Evolutionary conservation across 2,329 filamentous ascomycete species (phyloP).

Genomic region (Macrophomina pseudophaseolina): DNA sequence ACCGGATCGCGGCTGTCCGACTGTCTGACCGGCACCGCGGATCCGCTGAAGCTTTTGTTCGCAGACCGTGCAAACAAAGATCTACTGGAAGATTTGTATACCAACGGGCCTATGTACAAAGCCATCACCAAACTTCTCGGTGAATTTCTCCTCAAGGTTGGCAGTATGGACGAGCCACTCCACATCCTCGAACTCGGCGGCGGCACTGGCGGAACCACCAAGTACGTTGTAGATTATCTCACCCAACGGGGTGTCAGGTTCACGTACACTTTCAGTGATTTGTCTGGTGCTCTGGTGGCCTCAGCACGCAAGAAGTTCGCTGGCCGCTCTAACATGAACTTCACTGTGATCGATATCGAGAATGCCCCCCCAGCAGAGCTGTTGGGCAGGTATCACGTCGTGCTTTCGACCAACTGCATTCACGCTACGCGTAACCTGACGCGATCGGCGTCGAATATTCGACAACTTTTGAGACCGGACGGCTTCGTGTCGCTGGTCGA

Average conservation of each 20-base stretch:
- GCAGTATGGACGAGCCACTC: not conserved
- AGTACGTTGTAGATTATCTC: slow-evolving; percentile 37
- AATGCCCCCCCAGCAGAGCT: slow-evolving; percentile 32
- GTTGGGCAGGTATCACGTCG: slow-evolving; percentile 31
- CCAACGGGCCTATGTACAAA: slow-evolving; percentile 32
- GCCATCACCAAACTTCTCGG: slow-evolving; percentile 30
- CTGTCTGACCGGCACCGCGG: not conserved
- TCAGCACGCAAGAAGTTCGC: slow-evolving; percentile 37
- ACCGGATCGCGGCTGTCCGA: slow-evolving; percentile 15
- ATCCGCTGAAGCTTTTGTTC: slow-evolving; percentile 10
- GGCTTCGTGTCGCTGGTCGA: slow-evolving; percentile 40
- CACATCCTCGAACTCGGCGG: slow-evolving; percentile 27
- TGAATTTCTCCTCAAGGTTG: slow-evolving; percentile 29
- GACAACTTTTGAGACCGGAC: slow-evolving; percentile 34
- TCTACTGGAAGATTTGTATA: slow-evolving; percentile 47
- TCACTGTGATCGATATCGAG: slow-evolving; percentile 40
- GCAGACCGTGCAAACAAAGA: slow-evolving; percentile 31
- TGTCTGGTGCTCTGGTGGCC: slow-evolving; percentile 42
- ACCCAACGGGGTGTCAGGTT: slow-evolving; percentile 36
- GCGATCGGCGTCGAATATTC: slow-evolving; percentile 31
- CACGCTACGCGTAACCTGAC: slow-evolving; percentile 38
- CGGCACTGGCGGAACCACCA: slow-evolving; percentile 32
- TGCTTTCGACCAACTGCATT: slow-evolving; percentile 42
- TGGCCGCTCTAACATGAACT: slow-evolving; percentile 39
- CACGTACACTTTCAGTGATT: slow-evolving; percentile 49